Percentiles rank a stretch among this genome's conserved stretches.
Conservation (phyloP, 1,284 basidiomycete genomes). For the Ceratobasidium sp. region DNA sequence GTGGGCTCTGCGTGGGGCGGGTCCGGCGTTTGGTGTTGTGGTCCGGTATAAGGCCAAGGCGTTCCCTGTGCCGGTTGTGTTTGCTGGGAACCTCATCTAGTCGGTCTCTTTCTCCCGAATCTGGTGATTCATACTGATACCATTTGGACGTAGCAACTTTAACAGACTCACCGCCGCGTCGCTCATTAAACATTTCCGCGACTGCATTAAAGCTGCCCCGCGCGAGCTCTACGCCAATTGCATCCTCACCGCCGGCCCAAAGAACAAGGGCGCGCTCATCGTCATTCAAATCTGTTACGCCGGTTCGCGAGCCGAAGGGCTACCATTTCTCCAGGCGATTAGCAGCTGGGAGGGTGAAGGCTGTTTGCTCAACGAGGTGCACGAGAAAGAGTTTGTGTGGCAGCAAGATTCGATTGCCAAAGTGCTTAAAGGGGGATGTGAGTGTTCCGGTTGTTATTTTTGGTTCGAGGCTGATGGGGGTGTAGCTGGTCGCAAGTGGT, state of each 20-base stretch:
- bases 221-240: constrained; percentile 86
- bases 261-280: constrained; percentile 79
- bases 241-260: constrained; percentile 88
- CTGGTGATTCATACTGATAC: not conserved
- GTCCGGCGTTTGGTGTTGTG: constrained; percentile 85
- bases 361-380: constrained; percentile 87
- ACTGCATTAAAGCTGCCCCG: constrained; percentile 89
- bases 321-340: constrained; percentile 83
- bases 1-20: constrained; percentile 91
- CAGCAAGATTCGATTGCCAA: constrained; percentile 93
- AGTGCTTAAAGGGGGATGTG: constrained; percentile 83
- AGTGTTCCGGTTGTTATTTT: constrained; percentile 49
- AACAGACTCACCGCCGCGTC: constrained; percentile 88
- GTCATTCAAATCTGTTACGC: constrained; percentile 92
- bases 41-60: constrained; percentile 88
- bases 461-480: constrained; percentile 38
- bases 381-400: constrained; percentile 86
- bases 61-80: constrained; percentile 87
- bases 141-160: constrained; percentile 44
- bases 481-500: constrained; percentile 85
- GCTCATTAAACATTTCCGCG: constrained; percentile 90
- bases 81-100: constrained; percentile 92
- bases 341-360: constrained; percentile 86
- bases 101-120: constrained; percentile 58
- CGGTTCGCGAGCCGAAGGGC: constrained; percentile 78